These are phyloP conservation scores for Plantago ovata DNA, from an alignment of 257 asterid species.

Conservation along the genomic window DNA sequence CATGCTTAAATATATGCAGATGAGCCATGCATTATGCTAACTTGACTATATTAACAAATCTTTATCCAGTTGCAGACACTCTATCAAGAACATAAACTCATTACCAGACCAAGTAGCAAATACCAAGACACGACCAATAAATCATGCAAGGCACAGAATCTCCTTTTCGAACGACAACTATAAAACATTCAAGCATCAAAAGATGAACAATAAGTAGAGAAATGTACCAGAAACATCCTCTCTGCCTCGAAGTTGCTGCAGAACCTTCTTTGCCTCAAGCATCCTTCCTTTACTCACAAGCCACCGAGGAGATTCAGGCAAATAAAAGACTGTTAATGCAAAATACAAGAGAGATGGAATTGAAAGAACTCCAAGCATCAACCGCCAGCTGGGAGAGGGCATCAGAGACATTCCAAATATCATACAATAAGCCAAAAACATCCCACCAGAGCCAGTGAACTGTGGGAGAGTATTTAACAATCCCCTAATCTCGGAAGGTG, in stretches of 20 bases:
- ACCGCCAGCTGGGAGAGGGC: conserved; percentile 65
- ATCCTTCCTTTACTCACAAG: conserved; percentile 79
- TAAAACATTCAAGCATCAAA: not conserved
- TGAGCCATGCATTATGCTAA: too few species aligned
- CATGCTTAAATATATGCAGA: not conserved
- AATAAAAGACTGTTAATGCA: conserved; percentile 44
- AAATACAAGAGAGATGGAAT: conserved; percentile 68
- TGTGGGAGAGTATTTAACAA: conserved; percentile 73
- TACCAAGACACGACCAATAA: not conserved
- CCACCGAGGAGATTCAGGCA: conserved; percentile 92
- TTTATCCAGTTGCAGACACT: not conserved
- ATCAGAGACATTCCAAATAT: conserved; percentile 59
- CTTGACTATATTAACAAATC: too few species aligned
- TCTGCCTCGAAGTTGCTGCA: conserved; percentile 69
- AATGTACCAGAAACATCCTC: conserved; percentile 75
- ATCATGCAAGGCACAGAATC: conserved; percentile 14
- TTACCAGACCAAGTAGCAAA: conserved; percentile 2
- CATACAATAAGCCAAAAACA: conserved; percentile 81
- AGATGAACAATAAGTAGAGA: conserved; percentile 14
- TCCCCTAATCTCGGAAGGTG: conserved; percentile 79
- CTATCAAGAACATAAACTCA: not conserved
- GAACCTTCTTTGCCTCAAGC: conserved; percentile 62
- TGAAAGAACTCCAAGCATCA: conserved; percentile 82
- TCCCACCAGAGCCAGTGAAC: conserved; percentile 69
- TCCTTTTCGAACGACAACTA: conserved; percentile 7